Base-by-base conservation (phyloP, 2,329 filamentous ascomycete genomes). In the Eurotiales sp. region DNA sequence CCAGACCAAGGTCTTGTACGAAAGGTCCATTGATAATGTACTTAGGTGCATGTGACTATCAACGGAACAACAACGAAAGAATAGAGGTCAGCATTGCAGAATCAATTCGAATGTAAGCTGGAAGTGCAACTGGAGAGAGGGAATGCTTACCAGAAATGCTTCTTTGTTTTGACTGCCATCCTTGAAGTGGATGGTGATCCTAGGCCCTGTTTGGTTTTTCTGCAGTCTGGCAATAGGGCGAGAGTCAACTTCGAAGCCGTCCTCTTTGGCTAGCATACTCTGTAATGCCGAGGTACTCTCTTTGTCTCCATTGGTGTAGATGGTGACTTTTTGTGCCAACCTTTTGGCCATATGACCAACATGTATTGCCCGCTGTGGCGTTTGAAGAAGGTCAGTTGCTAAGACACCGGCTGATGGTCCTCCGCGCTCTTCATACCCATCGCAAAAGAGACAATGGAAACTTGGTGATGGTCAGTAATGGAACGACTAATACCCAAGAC, bases 381-480 rank as follows among this genome's bases (percentile, higher is more conserved):
- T 27, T 15, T 40, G 22, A 19, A 51, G 12, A 61, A 63, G 12
- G 70, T 42, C 40, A 66, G 56, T 48, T 25, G 73, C 75, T 2
- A 83, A 68, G 3, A 82, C 61, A 1, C 78, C 79, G 0, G 72
- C 71, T 0, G 73, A 74, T 0, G 66, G 56, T 1, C 64, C 61
- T 1, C 75, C 77, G 12, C 75, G 71, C 46, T 83, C 77, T 56
- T 85, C 81, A 59, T 74, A 83, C 4, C 82, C 81, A 56, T 83
- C 73, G 61, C 80, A 84, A 56, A 77, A 82, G 2, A 84, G 71
- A 55, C 81, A 84, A 58, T 83, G 80, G 55, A 79, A 83, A 34
- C 73, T 76, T 30, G 4, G 3, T 23, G n/a, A 21, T 25, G 14
- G 23, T 40, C 8, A 27, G n/a, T 4, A 19, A 39, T 19, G 8